Base-by-base conservation (phyloP, 1,284 basidiomycete species). In the Xanthoconium separans region DNA sequence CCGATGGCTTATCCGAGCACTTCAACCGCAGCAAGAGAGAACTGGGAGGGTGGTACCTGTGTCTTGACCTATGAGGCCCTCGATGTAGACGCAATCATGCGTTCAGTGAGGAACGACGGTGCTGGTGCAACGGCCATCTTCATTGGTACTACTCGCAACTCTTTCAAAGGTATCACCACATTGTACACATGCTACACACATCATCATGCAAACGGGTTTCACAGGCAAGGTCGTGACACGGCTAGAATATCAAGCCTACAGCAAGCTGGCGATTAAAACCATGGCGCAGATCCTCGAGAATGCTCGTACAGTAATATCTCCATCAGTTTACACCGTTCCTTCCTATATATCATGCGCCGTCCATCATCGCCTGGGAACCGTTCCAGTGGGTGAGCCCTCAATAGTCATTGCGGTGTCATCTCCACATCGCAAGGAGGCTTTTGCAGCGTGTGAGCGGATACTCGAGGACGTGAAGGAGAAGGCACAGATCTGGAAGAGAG, bases 401-500 rank as follows among this genome's bases (percentile, higher is more conserved):
- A 92, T 94, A 58, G 84, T 94, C 47, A 86, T 95, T 54, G 90
- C 89, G 2, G 90, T 93, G 8, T 90, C 90, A 11, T 87, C 87
- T n/a, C 88, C 91, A 20, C 93, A 93, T 72, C 79, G 93, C 27
- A 85, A 84, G 60, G 89, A 91, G 65, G 85, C 91, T 3, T 94
- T 94, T 66, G 72, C 77, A 46, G 86, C 86, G 13, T 92, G 90
- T 65, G 92, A 94, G 69, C 83, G 76, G 66, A 82, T 93, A 56
- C 76, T 95, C 18, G 93, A 96, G 70, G 81, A 88, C 54, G 84
- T 95, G 54, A 96, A 96, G 75, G 73, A 75, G 56, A 85, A 83
- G 61, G 91, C 82, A 33, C 91, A 91, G 67, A 87, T 95, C 59
- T 95, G 93, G 93, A 95, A 95, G 75, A 75, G 87, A 62, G 93